These are phyloP conservation scores for Cystobasidium onofrii DNA, from an alignment of 768 basidiomycete genomes.

Conservation along the genomic window DNA sequence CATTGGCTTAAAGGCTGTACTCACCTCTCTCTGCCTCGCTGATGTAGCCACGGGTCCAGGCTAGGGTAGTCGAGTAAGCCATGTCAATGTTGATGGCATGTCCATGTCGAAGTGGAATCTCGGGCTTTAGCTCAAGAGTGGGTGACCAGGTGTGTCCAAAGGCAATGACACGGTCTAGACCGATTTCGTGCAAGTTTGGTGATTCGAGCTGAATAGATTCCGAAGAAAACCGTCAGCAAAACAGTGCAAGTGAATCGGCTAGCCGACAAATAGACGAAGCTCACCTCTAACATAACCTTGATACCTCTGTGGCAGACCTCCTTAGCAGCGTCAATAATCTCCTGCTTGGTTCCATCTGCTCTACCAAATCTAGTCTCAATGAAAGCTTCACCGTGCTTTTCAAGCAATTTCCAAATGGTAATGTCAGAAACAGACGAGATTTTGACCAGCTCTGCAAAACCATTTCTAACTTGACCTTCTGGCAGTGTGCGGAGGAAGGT, in stretches of 20 bases:
- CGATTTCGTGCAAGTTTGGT: conserved; percentile 47
- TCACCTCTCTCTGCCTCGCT: conserved; percentile 43
- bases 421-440: conserved; percentile 47
- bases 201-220: conserved; percentile 42
- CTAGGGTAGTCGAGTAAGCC: conserved; percentile 47
- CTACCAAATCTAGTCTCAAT: conserved; percentile 46
- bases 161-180: conserved; percentile 47
- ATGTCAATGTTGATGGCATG: conserved; percentile 47
- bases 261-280: not conserved
- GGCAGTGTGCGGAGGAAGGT: conserved; percentile 46
- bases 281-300: conserved; percentile 45
- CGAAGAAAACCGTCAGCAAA: not conserved
- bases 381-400: conserved; percentile 46
- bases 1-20: not conserved
- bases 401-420: conserved; percentile 44
- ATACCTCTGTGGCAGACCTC: conserved; percentile 46
- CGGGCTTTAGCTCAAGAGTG: conserved; percentile 45
- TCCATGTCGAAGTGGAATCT: conserved; percentile 46
- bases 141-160: conserved; percentile 46
- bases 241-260: too few relatives aligned
- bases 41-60: conserved; percentile 45
- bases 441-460: conserved; percentile 48
- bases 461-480: conserved; percentile 46
- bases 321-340: conserved; percentile 41
- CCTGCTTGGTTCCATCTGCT: conserved; percentile 41